Base-by-base conservation (phyloP, 805 yeast species). In the Teunomyces gatunensis region DNA sequence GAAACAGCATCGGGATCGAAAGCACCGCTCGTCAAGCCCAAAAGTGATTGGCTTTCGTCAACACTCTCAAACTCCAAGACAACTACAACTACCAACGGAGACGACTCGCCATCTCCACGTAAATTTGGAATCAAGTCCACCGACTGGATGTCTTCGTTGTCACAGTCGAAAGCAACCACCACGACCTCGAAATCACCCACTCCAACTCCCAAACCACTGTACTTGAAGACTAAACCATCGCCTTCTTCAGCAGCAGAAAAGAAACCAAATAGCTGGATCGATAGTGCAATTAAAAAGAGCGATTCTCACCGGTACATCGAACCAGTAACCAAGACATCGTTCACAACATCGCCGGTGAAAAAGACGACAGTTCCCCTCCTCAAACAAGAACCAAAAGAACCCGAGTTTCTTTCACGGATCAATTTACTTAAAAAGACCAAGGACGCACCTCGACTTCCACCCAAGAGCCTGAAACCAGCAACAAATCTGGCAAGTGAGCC, bases 401-500 rank as follows among this genome's bases (percentile, higher is more conserved):
- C 55, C 3, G 58, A 51, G 39, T 46, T 47, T 12, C 44, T 54
- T n/a, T n/a, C 48, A 4, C 35, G 49, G n/a, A 46, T 53, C 12
- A 49, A 47, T 25, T 40, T 40, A 34, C 43, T 54, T 39, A 47
- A 48, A 36, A 42, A 39, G 43, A 40, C 32, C 15, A 15, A n/a
- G 13, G 17, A 12, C 6, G 34, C n/a, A 6, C 34, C 25, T 39
- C 27, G 21, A 10, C 11, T 23, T 20, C 44, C 50, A 12, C 39
- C 39, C n/a, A 35, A 32, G 28, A 65, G 63, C 4, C 20, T 47
- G 6, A 64, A 63, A 28, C 62, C 60, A 12, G 25, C 54, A 1
- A 23, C 47, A 12, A 44, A 47, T 4, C 36, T 30, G n/a, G 53
- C 51, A 39, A 49, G 51, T 25, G 30, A 52, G 18, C 39, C 53